A percentile compares a stretch with the other conserved stretches of the same genome.
phyloP scores from a whole-genome alignment of 164 flowering plant genomes.

The Aristolochia contorta region DNA sequence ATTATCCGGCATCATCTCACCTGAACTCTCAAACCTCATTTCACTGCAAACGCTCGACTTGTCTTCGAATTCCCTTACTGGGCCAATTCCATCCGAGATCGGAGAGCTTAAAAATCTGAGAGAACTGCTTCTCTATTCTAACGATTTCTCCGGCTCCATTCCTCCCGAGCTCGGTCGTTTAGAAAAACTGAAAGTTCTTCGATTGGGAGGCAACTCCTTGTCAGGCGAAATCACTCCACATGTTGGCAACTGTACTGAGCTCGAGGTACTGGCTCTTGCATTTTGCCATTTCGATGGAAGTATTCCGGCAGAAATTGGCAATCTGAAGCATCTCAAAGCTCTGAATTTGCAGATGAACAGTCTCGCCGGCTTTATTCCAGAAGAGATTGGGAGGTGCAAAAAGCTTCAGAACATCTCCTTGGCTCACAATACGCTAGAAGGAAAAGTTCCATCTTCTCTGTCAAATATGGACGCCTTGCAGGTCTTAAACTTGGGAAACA shows the following conservation, averaged over 20 bases:
- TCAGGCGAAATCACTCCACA: slow-evolving; percentile 37
- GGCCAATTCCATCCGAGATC: slow-evolving; percentile 58
- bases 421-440: slow-evolving; percentile 62
- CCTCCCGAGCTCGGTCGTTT: slow-evolving; percentile 58
- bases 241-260: slow-evolving; percentile 51
- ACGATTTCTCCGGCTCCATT: slow-evolving; percentile 55
- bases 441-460: slow-evolving; percentile 51
- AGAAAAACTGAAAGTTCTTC: slow-evolving; percentile 53
- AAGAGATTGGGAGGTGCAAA: slow-evolving; percentile 38
- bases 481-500: slow-evolving; percentile 66
- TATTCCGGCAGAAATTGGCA: slow-evolving; percentile 65
- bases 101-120: slow-evolving; percentile 47
- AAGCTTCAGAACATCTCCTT: slow-evolving; percentile 55
- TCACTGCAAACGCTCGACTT: slow-evolving; percentile 56
- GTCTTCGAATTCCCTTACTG: slow-evolving; percentile 57
- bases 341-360: slow-evolving; percentile 66
- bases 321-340: slow-evolving; percentile 46
- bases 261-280: slow-evolving; percentile 59
- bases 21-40: slow-evolving; percentile 35
- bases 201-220: slow-evolving; percentile 68
- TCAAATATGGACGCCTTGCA: slow-evolving; percentile 42
- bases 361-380: slow-evolving; percentile 55
- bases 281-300: slow-evolving; percentile 64
- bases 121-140: slow-evolving; percentile 54
- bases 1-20: slow-evolving; percentile 50